Base-by-base conservation (phyloP, 768 basidiomycete species). In the Pulveroboletus sp. region DNA sequence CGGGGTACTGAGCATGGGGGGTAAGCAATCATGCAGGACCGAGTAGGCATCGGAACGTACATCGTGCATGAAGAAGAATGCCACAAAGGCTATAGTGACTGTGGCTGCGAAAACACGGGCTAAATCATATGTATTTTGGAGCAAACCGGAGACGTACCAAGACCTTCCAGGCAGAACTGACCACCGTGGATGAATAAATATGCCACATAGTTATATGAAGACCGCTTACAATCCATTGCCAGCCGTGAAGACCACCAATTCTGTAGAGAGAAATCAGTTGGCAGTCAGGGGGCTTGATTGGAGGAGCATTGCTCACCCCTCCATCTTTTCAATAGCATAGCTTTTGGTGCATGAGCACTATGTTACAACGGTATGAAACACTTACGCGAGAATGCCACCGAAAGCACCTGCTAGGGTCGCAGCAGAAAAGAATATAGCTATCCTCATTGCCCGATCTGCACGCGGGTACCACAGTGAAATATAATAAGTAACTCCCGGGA, bases 381-480 rank as follows among this genome's bases (percentile, higher is more conserved):
- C 76, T 56, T 59, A 79, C 47, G 78, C 79, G 26, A 62, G 69
- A 39, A 80, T 58, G 27, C 79, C 78, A 40, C 79, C 77, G 61
- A 69, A 80, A 54, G 69, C 65, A 47, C 73, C 81, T 16, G 81
- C 76, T 30, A 78, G 59, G 2, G 80, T 82, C 11, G 81, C 80
- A 31, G 81, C 80, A 17, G 77, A 77, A 62, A 83, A 83, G 71
- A 85, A 84, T 31, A 85, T 70, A 5, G 82, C 80, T 47, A 82
- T 74, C 23, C 83, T 76, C 57, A 66, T 68, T 16, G 78, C 81
- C 37, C 82, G 76, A 57, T 85, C 83, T 45, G 69, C 68, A 30
- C 77, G 70, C 10, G 79, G 74, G 59, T 87, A 80, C 82, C 83
- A 85, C 42, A 80, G 62, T 11, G 78, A 80, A 37, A 82, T 67